Evolutionary conservation across 2,329 filamentous ascomycete genomes (phyloP), one percentile per base, ranked within the genome.

Genomic region (Calonectria leucothoes): DNA sequence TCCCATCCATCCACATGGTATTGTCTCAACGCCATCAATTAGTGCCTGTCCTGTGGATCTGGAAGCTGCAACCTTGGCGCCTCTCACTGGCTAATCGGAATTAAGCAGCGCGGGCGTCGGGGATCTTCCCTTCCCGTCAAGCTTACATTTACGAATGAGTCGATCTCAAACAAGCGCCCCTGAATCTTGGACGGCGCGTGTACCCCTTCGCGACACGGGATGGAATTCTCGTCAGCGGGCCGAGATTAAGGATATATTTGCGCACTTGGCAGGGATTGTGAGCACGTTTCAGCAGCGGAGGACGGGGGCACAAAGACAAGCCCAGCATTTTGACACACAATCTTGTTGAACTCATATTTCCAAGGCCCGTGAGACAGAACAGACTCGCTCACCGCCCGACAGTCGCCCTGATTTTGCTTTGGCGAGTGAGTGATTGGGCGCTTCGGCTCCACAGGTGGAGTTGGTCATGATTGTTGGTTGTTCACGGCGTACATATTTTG

Each of bases 71-170:
- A 4, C 17, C 55, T n/a, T 39, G 55, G 33, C 55, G 33, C 33
- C 17, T 10, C 6, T 39, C n/a, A 61, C n/a, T 61, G 55, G 55
- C 25, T 39, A 27, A 27, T 27, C 55, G 55, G 33, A 25, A n/a
- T 39, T 27, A 37, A 61, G 14, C 15, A 23, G 23, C 7, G 25
- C 55, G 55, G 35, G 20, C 37, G 37, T 61, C 55, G 55, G 55
- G 23, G 33, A 61, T 61, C 55, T 39, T 25, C 35, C 37, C 27
- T 29, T 39, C 35, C 55, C 55, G 55, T 39, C 55, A 61, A 61
- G 55, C 55, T 61, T 61, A 61, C 55, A 61, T 39, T 61, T 61
- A 61, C 55, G 55, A 61, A 37, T 61, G 35, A 35, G 33, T n/a
- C 7, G 55, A 59, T 59, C 29, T n/a, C 33, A 20, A 59, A 20